phyloP scores from a whole-genome alignment of 176 grass and related monocot species.

The Luzula sylvatica region DNA sequence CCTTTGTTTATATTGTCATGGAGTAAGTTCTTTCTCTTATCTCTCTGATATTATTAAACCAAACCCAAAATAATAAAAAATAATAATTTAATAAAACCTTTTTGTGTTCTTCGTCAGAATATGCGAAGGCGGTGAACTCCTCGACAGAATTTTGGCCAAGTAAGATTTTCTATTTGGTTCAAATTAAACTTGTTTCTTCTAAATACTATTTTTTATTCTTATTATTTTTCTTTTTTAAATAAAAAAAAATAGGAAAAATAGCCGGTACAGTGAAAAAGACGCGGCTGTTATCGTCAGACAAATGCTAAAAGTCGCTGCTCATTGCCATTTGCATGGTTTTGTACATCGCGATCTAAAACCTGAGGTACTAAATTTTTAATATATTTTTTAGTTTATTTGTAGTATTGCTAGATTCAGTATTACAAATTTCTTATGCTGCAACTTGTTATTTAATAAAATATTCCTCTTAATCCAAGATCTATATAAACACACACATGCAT shows the following conservation, averaged over 20 bases:
- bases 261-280: constrained; percentile 97
- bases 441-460: too few relatives aligned
- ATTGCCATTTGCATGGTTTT: constrained; percentile 91
- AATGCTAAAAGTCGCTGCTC: constrained; percentile 97
- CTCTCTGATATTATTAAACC: neutral
- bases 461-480: too few relatives aligned
- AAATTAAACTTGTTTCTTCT: too few relatives aligned
- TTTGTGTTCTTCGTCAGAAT: constrained; percentile 54
- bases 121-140: constrained; percentile 97
- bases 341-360: constrained; percentile 99
- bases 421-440: too few relatives aligned
- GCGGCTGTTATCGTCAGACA: constrained; percentile 87
- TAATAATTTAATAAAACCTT: constrained; percentile 17
- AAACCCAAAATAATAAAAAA: neutral
- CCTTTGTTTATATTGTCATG: constrained; percentile 90
- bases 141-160: constrained; percentile 92
- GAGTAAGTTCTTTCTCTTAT: constrained; percentile 46
- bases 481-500: too few relatives aligned
- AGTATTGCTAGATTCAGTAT: too few relatives aligned
- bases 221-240: too few relatives aligned
- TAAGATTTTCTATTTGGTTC: constrained; percentile 30
- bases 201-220: too few relatives aligned
- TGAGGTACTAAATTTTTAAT: constrained; percentile 48
- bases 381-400: too few relatives aligned
- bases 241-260: constrained; percentile 94